phyloP scores from a whole-genome alignment of 2,329 filamentous ascomycete species.

The Penicillium sp. region DNA sequence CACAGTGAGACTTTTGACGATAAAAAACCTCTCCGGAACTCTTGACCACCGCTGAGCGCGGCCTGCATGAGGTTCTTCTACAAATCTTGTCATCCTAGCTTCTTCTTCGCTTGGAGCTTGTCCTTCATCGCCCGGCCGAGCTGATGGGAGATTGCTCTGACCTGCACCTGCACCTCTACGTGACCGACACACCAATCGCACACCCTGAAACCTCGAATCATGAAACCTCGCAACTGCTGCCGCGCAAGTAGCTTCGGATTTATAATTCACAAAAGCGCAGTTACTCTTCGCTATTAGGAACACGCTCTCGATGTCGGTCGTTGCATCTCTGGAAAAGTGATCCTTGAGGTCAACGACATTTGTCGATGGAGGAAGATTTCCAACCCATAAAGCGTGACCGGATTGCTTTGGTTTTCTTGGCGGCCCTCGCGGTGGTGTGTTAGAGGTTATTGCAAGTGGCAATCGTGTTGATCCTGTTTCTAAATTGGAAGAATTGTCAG shows the following conservation, averaged over 20 bases:
- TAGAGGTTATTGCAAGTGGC: constrained; percentile 20
- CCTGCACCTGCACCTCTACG: constrained; percentile 52
- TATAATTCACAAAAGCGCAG: constrained; percentile 95
- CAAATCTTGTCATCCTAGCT: constrained; percentile 15
- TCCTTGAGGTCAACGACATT: constrained; percentile 81
- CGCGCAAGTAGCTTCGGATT: constrained; percentile 69
- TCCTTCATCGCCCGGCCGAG: constrained; percentile 21
- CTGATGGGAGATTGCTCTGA: constrained; percentile 32
- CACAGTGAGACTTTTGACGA: constrained; percentile 86
- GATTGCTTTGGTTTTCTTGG: constrained; percentile 64
- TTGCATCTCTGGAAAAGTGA: constrained; percentile 77
- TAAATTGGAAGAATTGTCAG: background rate
- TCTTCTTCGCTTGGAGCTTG: constrained; percentile 16
- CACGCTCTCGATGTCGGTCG: constrained; percentile 73
- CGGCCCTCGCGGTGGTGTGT: constrained; percentile 57
- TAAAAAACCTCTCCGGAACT: constrained; percentile 74
- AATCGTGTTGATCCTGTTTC: background rate
- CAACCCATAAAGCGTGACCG: constrained; percentile 93
- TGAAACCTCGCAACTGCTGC: constrained; percentile 80
- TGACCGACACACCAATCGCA: constrained; percentile 79
- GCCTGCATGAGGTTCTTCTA: background rate
- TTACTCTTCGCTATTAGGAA: constrained; percentile 97
- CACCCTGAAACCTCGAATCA: constrained; percentile 82
- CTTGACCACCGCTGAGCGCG: constrained; percentile 22
- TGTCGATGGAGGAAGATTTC: constrained; percentile 82